Percentiles rank a stretch among this genome's conserved stretches.
These are phyloP conservation scores for Waltergamsia citrina DNA, from an alignment of 2,329 filamentous ascomycete species.

Conservation along the genomic window DNA sequence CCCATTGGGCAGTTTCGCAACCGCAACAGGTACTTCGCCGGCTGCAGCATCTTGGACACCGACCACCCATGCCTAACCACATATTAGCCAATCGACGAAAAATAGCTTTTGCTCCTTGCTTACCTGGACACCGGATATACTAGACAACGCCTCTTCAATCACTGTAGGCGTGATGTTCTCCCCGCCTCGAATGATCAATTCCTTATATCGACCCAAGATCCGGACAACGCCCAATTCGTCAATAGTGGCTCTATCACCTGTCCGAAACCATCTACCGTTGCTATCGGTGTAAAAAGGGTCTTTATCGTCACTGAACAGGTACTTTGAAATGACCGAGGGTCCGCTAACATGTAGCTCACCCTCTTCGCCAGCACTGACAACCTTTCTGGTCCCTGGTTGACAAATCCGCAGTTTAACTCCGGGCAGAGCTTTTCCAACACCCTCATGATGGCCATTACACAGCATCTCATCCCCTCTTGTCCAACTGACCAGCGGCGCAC, in stretches of 20 bases:
- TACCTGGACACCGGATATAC: constrained; percentile 20
- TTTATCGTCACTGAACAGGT: constrained; percentile 16
- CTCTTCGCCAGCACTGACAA: constrained; percentile 18
- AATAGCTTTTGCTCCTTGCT: background rate
- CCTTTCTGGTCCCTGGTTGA: constrained; percentile 14
- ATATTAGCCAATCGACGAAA: constrained; percentile 4
- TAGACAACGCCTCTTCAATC: constrained; percentile 24
- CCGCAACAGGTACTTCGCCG: constrained; percentile 36
- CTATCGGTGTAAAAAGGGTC: constrained; percentile 24
- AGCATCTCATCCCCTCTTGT: constrained; percentile 16
- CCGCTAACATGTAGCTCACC: constrained; percentile 32
- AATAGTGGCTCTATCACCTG: constrained; percentile 30
- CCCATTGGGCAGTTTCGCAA: constrained; percentile 23
- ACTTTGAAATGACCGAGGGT: constrained; percentile 20
- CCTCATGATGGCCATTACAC: constrained; percentile 22
- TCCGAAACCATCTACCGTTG: constrained; percentile 23
- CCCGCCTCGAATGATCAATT: constrained; percentile 34
- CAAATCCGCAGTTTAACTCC: constrained; percentile 29
- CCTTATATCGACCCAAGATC: constrained; percentile 32
- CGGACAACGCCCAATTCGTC: constrained; percentile 24
- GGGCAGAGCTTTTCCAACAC: constrained; percentile 29
- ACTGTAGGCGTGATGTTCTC: constrained; percentile 30
- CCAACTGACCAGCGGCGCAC: constrained; percentile 31
- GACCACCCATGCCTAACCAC: constrained; percentile 26
- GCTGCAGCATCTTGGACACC: constrained; percentile 32